A percentile compares a stretch with the other conserved stretches of the same genome.
phyloP scores from a whole-genome alignment of 345 rosid species.

The Camelina laxa region DNA sequence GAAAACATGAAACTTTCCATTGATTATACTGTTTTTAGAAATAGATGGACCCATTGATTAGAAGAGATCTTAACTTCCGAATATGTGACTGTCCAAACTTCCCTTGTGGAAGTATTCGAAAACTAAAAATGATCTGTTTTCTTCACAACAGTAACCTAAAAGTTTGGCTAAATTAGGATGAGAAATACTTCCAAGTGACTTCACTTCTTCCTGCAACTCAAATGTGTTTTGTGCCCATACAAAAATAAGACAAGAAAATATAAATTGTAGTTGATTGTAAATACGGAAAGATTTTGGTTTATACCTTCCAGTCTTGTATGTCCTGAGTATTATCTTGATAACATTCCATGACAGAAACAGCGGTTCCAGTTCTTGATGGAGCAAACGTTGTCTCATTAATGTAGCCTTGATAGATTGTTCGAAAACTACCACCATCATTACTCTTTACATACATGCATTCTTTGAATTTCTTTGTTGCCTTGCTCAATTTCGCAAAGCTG shows the following conservation, averaged over 20 bases:
- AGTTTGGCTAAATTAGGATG: slow-evolving; percentile 28
- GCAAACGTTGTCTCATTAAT: slow-evolving; percentile 27
- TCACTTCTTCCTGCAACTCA: slow-evolving; percentile 33
- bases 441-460: background rate
- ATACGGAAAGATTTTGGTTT: background rate
- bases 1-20: background rate
- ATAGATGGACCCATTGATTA: background rate
- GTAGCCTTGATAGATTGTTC: slow-evolving; percentile 18
- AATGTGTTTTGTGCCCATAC: background rate
- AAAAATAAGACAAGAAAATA: background rate
- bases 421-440: background rate
- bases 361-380: slow-evolving; percentile 22
- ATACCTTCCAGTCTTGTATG: slow-evolving; percentile 37
- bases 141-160: slow-evolving; percentile 30
- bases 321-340: background rate
- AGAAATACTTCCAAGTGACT: slow-evolving; percentile 10
- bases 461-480: slow-evolving; percentile 19
- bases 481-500: slow-evolving; percentile 15
- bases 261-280: background rate
- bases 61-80: slow-evolving; percentile 31
- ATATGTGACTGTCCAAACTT: slow-evolving; percentile 24
- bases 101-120: slow-evolving; percentile 14
- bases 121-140: background rate
- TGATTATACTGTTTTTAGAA: background rate
- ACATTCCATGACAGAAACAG: slow-evolving; percentile 31